phyloP scores from a whole-genome alignment of 1,139 yeast genomes.

The Pichia cactophila region DNA sequence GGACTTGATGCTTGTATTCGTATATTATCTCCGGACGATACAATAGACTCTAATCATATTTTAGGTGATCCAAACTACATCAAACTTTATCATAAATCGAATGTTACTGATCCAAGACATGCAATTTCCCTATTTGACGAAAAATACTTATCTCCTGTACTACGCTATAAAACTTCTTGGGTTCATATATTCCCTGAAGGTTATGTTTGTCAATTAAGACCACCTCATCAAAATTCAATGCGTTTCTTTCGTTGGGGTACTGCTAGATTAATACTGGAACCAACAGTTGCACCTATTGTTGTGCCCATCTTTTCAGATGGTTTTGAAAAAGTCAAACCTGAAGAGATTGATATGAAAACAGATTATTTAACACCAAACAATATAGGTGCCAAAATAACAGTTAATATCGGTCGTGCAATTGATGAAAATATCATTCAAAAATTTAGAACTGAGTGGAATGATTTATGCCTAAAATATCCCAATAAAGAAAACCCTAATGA shows the following conservation, averaged over 20 bases:
- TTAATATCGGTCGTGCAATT: slow-evolving; percentile 67
- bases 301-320: slow-evolving; percentile 88
- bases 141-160: slow-evolving; percentile 38
- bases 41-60: slow-evolving; percentile 43
- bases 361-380: slow-evolving; percentile 41
- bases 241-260: slow-evolving; percentile 96
- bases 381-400: slow-evolving; percentile 58
- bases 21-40: slow-evolving; percentile 72
- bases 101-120: slow-evolving; percentile 30
- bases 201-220: slow-evolving; percentile 75
- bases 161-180: slow-evolving; percentile 70
- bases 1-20: slow-evolving; percentile 85
- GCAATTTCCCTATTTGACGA: slow-evolving; percentile 22
- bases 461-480: slow-evolving; percentile 46
- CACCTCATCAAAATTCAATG: slow-evolving; percentile 78
- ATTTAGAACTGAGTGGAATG: slow-evolving; percentile 64
- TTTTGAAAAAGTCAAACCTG: slow-evolving; percentile 83
- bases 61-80: slow-evolving; percentile 7
- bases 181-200: slow-evolving; percentile 95
- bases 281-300: slow-evolving; percentile 76
- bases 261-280: slow-evolving; percentile 71
- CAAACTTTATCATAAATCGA: slow-evolving; percentile 21
- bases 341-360: slow-evolving; percentile 51
- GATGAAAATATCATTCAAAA: slow-evolving; percentile 51
- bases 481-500: slow-evolving; percentile 45